These are phyloP conservation scores for Monosporozyma yasuniensis DNA, from an alignment of 805 yeast species.

Conservation along the genomic window DNA sequence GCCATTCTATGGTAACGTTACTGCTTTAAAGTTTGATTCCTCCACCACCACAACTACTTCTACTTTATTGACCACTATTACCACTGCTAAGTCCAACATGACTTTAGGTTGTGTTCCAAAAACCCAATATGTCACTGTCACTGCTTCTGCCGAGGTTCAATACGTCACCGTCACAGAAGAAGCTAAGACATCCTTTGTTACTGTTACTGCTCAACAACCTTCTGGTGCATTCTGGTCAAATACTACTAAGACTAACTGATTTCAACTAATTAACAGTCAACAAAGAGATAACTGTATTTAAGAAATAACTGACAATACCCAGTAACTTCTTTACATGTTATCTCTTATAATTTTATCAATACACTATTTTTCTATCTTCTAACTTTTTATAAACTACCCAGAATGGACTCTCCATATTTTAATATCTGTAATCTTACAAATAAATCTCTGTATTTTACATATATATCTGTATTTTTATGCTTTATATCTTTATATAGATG, in stretches of 20 bases:
- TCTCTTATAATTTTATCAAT: background rate
- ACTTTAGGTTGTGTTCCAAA: conserved; percentile 12
- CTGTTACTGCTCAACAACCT: conserved; percentile 14
- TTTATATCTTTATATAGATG: background rate
- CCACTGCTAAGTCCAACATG: background rate
- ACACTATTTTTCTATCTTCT: background rate
- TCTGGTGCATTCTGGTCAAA: conserved; percentile 2
- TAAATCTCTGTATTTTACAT: background rate
- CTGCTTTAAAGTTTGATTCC: background rate
- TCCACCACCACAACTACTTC: conserved; percentile 6
- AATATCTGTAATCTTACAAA: background rate
- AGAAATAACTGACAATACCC: background rate
- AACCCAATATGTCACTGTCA: conserved; percentile 16
- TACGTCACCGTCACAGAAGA: conserved; percentile 18
- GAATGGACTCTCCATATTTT: background rate
- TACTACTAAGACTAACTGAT: conserved; percentile 1
- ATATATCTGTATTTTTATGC: background rate
- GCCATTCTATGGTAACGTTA: background rate
- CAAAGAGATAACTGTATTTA: no score
- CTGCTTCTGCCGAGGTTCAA: conserved; percentile 14
- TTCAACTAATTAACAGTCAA: background rate
- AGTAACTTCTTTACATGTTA: background rate
- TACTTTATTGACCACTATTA: background rate
- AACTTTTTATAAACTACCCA: background rate
- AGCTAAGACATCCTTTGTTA: conserved; percentile 15